Percentiles rank a stretch among this genome's conserved stretches.
phyloP scores from a whole-genome alignment of 495 filamentous ascomycete genomes.

The Aspergillus kassunensis region DNA sequence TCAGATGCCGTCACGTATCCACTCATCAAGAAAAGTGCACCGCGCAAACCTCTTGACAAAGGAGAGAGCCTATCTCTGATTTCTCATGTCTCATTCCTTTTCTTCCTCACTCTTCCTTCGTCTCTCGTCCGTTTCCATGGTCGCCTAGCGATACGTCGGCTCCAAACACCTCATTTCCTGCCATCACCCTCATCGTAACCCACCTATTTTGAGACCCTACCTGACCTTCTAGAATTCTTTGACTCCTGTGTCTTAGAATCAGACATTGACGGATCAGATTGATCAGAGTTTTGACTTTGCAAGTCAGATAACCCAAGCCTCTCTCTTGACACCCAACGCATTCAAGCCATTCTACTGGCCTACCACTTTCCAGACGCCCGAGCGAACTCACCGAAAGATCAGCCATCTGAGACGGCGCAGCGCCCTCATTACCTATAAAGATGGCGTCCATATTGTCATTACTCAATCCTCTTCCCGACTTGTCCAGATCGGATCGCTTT shows the following conservation, averaged over 20 bases:
- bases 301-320: constrained; percentile 11
- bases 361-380: constrained; percentile 1
- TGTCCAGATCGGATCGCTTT: constrained; percentile 4
- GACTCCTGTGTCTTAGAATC: constrained; percentile 16
- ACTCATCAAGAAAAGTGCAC: constrained; percentile 7
- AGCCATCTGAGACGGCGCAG: not conserved
- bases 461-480: constrained; percentile 20
- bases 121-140: constrained; percentile 10
- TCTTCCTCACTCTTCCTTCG: not conserved
- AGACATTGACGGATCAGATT: constrained; percentile 5
- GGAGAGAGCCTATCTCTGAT: constrained; percentile 5
- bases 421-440: not conserved
- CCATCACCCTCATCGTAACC: constrained; percentile 11
- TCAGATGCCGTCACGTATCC: constrained; percentile 19
- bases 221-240: constrained; percentile 19
- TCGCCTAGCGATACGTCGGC: constrained; percentile 7
- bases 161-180: constrained; percentile 6
- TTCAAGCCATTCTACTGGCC: not conserved
- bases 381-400: not conserved
- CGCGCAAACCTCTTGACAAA: constrained; percentile 9
- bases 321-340: constrained; percentile 2
- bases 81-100: constrained; percentile 8
- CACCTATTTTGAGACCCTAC: constrained; percentile 11
- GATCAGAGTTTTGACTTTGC: constrained; percentile 1
- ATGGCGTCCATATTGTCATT: constrained; percentile 28